phyloP scores from a whole-genome alignment of 371 early-diverging fungal genomes.

The Mortierella sp. region DNA sequence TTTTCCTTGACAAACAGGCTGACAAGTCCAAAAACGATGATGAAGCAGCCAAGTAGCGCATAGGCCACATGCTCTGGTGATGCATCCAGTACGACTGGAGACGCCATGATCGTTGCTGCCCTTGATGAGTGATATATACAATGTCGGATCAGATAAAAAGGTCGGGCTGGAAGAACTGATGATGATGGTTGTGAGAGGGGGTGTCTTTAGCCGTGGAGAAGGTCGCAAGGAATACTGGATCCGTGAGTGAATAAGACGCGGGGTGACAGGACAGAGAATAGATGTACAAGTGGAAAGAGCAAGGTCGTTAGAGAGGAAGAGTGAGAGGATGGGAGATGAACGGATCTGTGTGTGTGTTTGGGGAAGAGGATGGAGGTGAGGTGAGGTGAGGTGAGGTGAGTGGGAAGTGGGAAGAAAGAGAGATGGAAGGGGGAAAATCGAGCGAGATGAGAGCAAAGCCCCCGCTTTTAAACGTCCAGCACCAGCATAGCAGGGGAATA shows the following conservation, averaged over 20 bases:
- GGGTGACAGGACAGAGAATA: not conserved
- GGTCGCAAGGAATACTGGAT: not conserved
- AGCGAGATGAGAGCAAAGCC: not conserved
- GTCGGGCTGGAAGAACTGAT: not conserved
- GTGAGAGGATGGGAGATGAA: not conserved
- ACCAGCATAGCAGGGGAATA: no score
- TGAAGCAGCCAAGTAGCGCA: constrained; percentile 82
- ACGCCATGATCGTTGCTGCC: constrained; percentile 1
- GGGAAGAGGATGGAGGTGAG: no score
- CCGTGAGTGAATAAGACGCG: not conserved
- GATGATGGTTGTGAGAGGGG: no score
- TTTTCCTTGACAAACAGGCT: constrained; percentile 93
- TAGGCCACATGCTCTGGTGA: constrained; percentile 45
- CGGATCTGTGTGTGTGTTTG: not conserved
- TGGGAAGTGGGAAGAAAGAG: no score
- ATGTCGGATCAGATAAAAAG: not conserved
- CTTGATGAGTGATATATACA: not conserved
- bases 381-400: no score
- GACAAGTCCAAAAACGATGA: constrained; percentile 86
- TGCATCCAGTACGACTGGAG: constrained; percentile 21
- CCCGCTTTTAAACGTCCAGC: no score
- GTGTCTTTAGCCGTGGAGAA: no score
- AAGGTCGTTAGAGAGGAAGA: not conserved
- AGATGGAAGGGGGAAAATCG: not conserved
- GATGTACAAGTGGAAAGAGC: not conserved